Conservation (phyloP, 371 early-diverging fungal species). For the Mortierella polycephala region DNA sequence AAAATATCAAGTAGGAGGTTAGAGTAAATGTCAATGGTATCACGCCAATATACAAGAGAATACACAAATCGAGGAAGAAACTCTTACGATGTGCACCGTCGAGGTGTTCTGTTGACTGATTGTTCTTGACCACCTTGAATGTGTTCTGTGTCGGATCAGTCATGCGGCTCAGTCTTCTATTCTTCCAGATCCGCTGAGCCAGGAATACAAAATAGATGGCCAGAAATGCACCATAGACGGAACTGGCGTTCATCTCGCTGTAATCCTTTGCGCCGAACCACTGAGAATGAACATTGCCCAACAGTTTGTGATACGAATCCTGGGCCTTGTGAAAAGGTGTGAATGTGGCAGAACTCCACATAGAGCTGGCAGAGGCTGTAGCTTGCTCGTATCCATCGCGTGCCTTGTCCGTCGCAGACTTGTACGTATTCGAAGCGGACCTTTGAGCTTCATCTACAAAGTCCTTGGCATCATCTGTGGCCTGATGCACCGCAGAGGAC, state of each 20-base stretch:
- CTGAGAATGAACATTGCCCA: constrained; percentile 15
- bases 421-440: constrained; percentile 15
- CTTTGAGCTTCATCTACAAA: constrained; percentile 16
- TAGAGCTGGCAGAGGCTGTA: constrained; percentile 31
- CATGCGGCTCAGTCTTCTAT: constrained; percentile 12
- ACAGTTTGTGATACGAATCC: constrained; percentile 14
- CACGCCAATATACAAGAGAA: not conserved
- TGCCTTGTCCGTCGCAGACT: constrained; percentile 27
- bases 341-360: constrained; percentile 32
- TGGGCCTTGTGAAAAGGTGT: constrained; percentile 17
- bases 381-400: constrained; percentile 37
- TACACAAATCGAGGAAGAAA: not conserved
- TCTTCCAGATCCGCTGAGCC: constrained; percentile 33
- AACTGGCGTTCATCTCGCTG: constrained; percentile 19
- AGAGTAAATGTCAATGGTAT: not conserved
- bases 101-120: not conserved
- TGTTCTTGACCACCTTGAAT: constrained; percentile 15
- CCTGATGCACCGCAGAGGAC: constrained; percentile 16
- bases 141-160: constrained; percentile 18
- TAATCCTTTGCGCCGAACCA: constrained; percentile 15
- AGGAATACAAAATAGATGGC: constrained; percentile 31
- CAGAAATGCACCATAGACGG: constrained; percentile 34
- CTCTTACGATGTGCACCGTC: not conserved
- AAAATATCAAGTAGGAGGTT: not conserved
- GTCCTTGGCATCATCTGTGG: constrained; percentile 26